Percentiles rank a stretch among this genome's conserved stretches.
Conservation (phyloP, 2,329 filamentous ascomycete species). For the Pleomassaria siparia region DNA sequence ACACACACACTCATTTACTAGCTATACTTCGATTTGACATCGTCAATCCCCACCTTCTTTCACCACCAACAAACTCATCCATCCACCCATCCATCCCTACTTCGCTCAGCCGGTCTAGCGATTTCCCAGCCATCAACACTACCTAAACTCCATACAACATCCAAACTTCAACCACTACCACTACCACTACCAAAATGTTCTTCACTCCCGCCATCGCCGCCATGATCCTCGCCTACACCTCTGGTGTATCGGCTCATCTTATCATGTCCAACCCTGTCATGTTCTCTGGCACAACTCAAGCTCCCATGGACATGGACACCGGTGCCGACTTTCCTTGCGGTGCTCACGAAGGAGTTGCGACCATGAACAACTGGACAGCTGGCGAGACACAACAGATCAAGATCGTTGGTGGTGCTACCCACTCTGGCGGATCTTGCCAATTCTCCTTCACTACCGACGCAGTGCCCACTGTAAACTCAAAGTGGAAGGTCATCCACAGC, state of each 20-base stretch:
- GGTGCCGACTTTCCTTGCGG: conserved; percentile 80
- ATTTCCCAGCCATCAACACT: conserved; percentile 27
- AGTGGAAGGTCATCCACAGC: conserved; percentile 88
- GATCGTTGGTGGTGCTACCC: conserved; percentile 60
- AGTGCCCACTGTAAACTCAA: conserved; percentile 59
- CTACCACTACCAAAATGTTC: conserved; percentile 45
- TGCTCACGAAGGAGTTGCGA: conserved; percentile 53
- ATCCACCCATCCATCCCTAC: conserved; percentile 8
- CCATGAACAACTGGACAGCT: conserved; percentile 57
- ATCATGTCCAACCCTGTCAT: conserved; percentile 69
- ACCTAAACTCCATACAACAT: conserved; percentile 11
- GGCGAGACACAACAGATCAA: conserved; percentile 52
- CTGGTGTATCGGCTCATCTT: conserved; percentile 73
- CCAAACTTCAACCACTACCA: conserved; percentile 11
- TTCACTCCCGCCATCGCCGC: conserved; percentile 51
- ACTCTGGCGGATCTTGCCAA: conserved; percentile 93
- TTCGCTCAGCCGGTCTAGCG: conserved; percentile 45
- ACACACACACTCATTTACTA: conserved; percentile 1
- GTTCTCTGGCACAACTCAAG: conserved; percentile 61
- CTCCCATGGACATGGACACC: conserved; percentile 60
- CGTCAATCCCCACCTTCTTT: conserved; percentile 5
- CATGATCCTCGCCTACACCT: conserved; percentile 57
- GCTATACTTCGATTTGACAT: conserved; percentile 2
- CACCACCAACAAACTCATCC: conserved; percentile 5
- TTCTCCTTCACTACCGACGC: conserved; percentile 80